Base-by-base conservation (phyloP, 1,139 yeast genomes). In the Yamadazyma pseudoaaseri region DNA sequence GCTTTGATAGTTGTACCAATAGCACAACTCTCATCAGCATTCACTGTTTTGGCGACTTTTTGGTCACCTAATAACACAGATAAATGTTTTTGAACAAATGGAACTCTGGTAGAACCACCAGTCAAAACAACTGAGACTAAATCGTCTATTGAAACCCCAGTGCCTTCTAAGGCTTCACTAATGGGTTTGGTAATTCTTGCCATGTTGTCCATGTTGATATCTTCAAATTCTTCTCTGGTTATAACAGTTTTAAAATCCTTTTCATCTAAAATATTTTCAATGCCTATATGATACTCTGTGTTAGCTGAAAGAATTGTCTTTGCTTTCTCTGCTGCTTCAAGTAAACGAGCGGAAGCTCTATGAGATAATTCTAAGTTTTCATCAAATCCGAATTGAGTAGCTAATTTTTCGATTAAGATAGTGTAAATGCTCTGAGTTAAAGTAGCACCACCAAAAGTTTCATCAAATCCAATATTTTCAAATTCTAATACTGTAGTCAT, bases 1-100 rank as follows among this genome's bases (percentile, higher is more conserved):
- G 94, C 98, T 43, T 89, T 75, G 30, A 85, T 65, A 10, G 96
- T 80, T 5, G 95, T 80, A 35, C 99, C 99, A 51, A 86, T 70
- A 10, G 89, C 96, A 39, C 87, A 89, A 39, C 97, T 81, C 60
- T 92, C 99, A 60, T 92, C 99, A 0, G 98, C 94, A 57, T 92
- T 92, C 31, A 94, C 95, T 36, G 83, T 86, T 56, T 83, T 89
- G n/a, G 96, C 73, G 31, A 94, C 67, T 36, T 70, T 65, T 2
- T 75, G 80, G 20, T 78, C 80, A 2, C 81, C 81, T 27, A 82
- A 62, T 29, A 84, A 66, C 4, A 73, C 57, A 5, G 62, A 51
- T 39, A 83, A 59, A 35, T 70, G 74, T 30, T 72, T 67, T 57
- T 87, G 95, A 34, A 92, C 82, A 51, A 85, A 75, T 12, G 98